These are phyloP conservation scores for Talaromyces marneffei DNA, from an alignment of 2,329 filamentous ascomycete genomes.

Conservation along the genomic window DNA sequence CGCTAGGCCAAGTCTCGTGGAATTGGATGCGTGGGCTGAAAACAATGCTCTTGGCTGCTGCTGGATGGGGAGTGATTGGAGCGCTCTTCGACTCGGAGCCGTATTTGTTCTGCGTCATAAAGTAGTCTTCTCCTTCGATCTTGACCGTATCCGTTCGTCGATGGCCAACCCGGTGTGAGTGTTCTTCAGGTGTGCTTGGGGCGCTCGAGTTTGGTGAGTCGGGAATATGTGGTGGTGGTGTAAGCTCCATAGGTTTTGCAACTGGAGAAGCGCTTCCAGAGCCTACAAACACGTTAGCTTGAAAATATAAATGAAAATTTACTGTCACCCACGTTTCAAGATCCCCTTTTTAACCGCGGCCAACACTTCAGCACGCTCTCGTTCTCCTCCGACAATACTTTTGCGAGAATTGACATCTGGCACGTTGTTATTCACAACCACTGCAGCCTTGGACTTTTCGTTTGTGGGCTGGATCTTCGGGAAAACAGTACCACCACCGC, in stretches of 20 bases:
- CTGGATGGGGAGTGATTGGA: slow-evolving; percentile 33
- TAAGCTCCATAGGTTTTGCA: slow-evolving; percentile 55
- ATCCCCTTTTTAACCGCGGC: slow-evolving; percentile 94
- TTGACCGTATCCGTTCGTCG: slow-evolving; percentile 64
- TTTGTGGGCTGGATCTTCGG: slow-evolving; percentile 76
- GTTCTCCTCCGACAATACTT: slow-evolving; percentile 87
- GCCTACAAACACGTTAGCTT: slow-evolving; percentile 38
- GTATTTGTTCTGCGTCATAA: slow-evolving; percentile 69
- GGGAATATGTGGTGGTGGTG: slow-evolving; percentile 46
- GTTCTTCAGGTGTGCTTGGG: slow-evolving; percentile 82
- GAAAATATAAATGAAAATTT: not conserved
- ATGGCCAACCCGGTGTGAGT: slow-evolving; percentile 51
- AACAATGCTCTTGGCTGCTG: slow-evolving; percentile 49
- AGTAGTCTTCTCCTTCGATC: slow-evolving; percentile 83
- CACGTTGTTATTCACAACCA: slow-evolving; percentile 37
- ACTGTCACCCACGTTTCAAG: slow-evolving; percentile 65
- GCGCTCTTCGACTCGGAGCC: slow-evolving; percentile 68
- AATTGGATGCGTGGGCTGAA: slow-evolving; percentile 94
- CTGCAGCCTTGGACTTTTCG: slow-evolving; percentile 48
- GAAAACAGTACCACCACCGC: slow-evolving; percentile 69
- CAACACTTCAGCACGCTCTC: slow-evolving; percentile 82
- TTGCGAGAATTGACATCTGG: slow-evolving; percentile 50
- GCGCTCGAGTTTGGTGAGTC: slow-evolving; percentile 81
- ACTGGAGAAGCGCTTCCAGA: slow-evolving; percentile 66
- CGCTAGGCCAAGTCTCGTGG: slow-evolving; percentile 91